Base-by-base conservation (phyloP, 169 alveolate species). In the Neospora caninum region DNA sequence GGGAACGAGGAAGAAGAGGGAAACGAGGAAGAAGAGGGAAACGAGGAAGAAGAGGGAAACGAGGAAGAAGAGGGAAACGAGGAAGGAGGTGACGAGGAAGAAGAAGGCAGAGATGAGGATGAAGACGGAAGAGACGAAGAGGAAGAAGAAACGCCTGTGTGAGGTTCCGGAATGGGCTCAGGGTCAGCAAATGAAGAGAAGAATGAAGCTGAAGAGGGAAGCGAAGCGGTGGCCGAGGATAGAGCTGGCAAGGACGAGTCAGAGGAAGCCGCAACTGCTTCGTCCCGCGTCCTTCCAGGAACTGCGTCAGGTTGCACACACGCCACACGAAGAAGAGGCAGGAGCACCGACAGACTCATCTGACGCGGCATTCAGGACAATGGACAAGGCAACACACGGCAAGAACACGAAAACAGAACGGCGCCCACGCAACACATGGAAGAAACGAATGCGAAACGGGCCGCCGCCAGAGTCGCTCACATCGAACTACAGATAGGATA, bases 231-330 rank as follows among this genome's bases (percentile, higher is more conserved):
- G 38, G 69, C 69, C 31, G 67, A 41, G 67, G 89, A 41, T 7
- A 38, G 31, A 49, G 38, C 69, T 82, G 89, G 41, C 69, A 82
- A 42, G 89, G 89, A 82, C 54, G 64, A 82, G 89, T 82, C 53
- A 29, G 67, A 29, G 89, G 67, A 43, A 18, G 89, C 53, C 36
- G 89, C 58, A 31, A 31, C 36, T 20, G 67, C 89, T 41, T 82
- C 69, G 41, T 82, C 89, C 64, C 89, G 41, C 54, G 89, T 82
- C 89, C 89, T 82, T 41, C 89, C 89, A 42, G 41, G 13, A 43
- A 49, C 89, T 82, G 89, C 25, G 73, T 64, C 31, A 22, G 31
- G 73, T 64, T 64, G n/a, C 73, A 64, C 73, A 64, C 25, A 64
- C 1, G n/a, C 73, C 34, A 27, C 73, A 64, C 25, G n/a, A n/a